Conservation (phyloP, 805 yeast species). For the Ogataea glucozyma region DNA sequence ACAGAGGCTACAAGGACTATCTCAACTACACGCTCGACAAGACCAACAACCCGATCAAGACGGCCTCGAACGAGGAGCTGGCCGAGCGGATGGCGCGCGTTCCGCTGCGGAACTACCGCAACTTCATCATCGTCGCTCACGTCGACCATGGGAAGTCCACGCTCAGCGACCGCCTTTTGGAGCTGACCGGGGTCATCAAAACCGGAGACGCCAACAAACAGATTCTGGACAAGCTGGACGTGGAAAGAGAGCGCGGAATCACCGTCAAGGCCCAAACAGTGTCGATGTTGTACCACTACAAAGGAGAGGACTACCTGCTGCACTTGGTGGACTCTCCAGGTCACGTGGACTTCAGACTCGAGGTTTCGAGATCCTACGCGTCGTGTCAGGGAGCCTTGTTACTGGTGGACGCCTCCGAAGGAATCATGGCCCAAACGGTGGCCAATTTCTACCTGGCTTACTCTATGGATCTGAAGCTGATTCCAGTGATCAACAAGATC, state of each 20-base stretch:
- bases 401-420: slow-evolving; percentile 92
- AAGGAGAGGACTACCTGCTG: slow-evolving; percentile 72
- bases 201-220: slow-evolving; percentile 71
- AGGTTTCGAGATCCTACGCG: slow-evolving; percentile 91
- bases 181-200: slow-evolving; percentile 84
- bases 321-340: slow-evolving; percentile 98
- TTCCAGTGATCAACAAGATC: slow-evolving; percentile 90
- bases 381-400: slow-evolving; percentile 93
- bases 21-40: slow-evolving; percentile 30
- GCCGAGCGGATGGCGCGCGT: slow-evolving; percentile 63
- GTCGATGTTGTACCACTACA: slow-evolving; percentile 77
- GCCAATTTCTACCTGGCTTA: slow-evolving; percentile 92
- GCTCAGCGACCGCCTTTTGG: slow-evolving; percentile 81
- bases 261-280: slow-evolving; percentile 98
- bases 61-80: slow-evolving; percentile 22
- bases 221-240: slow-evolving; percentile 88
- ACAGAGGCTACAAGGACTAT: slow-evolving; percentile 28
- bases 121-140: slow-evolving; percentile 95
- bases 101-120: slow-evolving; percentile 81
- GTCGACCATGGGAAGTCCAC: slow-evolving; percentile 88
- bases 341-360: slow-evolving; percentile 93
- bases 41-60: slow-evolving; percentile 30
- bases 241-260: slow-evolving; percentile 93
- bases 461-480: slow-evolving; percentile 73
- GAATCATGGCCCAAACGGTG: slow-evolving; percentile 98